Evolutionary conservation across 352 stramenopile genomes (phyloP), one percentile per base, ranked within the genome.

Genomic region (Phytophthora fragariae): DNA sequence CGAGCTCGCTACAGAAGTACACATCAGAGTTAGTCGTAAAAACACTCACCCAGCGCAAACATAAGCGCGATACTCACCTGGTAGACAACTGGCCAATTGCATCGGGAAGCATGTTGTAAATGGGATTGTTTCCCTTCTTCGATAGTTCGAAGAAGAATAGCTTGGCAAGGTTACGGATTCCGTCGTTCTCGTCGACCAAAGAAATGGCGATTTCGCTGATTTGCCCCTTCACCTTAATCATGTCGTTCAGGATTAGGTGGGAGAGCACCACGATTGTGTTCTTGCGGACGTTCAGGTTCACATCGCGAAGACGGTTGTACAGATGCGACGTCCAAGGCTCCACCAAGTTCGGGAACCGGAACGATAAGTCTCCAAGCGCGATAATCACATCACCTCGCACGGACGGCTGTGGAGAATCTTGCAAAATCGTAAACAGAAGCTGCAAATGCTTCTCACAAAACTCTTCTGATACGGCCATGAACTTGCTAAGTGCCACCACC

Each of bases 101-200:
- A 74, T 99, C 98, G 8, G 97, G 97, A 8, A 99, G 84, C 68
- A 99, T 92, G 81, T 99, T 99, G 91, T 99, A 99, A 58, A 99
- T 97, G 21, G 97, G 97, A 72, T 98, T 99, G 72, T 97, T 98
- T 8, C 91, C 96, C 54, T 98, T 92, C 79, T 99, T 98, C 44
- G 92, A 97, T 5, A 99, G 82, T 77, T 99, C 97, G 37, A 97
- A 89, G 80, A 99, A 99, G 59, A 99, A 98, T 3, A 99, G 77
- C 71, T 95, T 92, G 14, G 98, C 92, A 62, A 99, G 93, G 63
- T 98, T 94, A 14, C 89, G 88, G 62, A 99, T 99, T 35, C 90
- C 77, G 39, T 88, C 76, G 49, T 98, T 96, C n/a, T 95, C 75
- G 73, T 99, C 97, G 11, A 98, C 87, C 21, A 99, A 79, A 41